Base-by-base conservation (phyloP, 768 basidiomycete species). In the Tricholoma bakamatsutake region DNA sequence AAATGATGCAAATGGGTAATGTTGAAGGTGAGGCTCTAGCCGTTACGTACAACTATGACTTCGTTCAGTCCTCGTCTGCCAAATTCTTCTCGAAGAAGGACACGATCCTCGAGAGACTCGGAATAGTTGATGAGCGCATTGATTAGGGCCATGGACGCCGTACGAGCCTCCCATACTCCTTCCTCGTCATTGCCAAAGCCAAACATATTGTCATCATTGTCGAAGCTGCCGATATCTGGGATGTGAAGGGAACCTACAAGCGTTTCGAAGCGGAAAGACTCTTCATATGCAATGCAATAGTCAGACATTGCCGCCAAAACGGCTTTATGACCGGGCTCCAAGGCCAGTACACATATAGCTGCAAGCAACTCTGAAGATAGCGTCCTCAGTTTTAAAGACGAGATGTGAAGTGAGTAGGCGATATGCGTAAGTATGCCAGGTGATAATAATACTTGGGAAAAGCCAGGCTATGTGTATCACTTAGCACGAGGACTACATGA, bases 231-330 rank as follows among this genome's bases (percentile, higher is more conserved):
- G n/a, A 67, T 27, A 10, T 85, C 83, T 1, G 80, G 76, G 8
- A 85, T 66, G 12, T 78, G 78, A 45, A 96, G 73, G 7, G 81
- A 81, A 0, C 74, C 72, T 8, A 97, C 77, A 18, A 96, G 73
- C 24, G 78, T 82, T 61, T 93, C 84, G 62, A 97, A 95, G 4
- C 94, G 85, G 62, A 90, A 90, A 3, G 76, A 65, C 59, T 95
- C 92, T 27, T 83, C 82, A 60, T 76, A 84, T 33, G 78, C 78
- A 50, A 91, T 67, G 12, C 85, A 80, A 57, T 87, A 91, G 63
- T 96, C 93, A 0, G 92, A 89, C 57, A 95, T 67, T 0, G 90
- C 90, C 0, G 84, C 76, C 11, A 94, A 74, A 7, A 95, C 87
- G 2, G 82, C 77, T 57, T 79, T 83, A 64, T 90, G 85, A 0